Evolutionary conservation across 176 grass and related monocot species (phyloP).

Genomic region (Otatea glauca): DNA sequence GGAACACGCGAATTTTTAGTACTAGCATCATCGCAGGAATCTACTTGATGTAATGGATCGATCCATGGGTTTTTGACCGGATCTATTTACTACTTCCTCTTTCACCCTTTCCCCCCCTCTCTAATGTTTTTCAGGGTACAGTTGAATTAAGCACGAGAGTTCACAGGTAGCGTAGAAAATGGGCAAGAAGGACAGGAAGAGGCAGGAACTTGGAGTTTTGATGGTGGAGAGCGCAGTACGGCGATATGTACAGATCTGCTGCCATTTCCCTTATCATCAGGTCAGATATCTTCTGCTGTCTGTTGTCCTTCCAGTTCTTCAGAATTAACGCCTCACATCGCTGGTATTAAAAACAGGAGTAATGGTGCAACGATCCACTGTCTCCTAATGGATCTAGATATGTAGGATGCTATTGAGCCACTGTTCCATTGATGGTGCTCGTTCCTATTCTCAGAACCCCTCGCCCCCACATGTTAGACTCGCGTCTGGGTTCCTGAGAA

Average conservation of each 20-base stretch:
- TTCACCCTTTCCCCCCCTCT: background rate
- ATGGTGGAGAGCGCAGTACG: background rate
- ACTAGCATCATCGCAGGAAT: constrained; percentile 24
- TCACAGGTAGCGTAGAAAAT: background rate
- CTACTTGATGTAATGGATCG: constrained; percentile 8
- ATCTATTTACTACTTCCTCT: constrained; percentile 15
- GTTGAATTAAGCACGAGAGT: background rate
- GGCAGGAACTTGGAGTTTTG: constrained; percentile 11
- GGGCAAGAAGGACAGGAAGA: background rate
- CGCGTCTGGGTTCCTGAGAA: background rate
- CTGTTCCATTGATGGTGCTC: constrained; percentile 33
- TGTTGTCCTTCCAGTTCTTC: constrained; percentile 33
- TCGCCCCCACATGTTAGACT: constrained; percentile 37
- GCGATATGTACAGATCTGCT: constrained; percentile 50
- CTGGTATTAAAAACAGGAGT: constrained; percentile 39
- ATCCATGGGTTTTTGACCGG: constrained; percentile 24
- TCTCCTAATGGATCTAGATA: constrained; percentile 40
- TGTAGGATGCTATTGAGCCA: constrained; percentile 44
- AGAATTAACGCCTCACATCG: constrained; percentile 37
- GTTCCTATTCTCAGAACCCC: background rate
- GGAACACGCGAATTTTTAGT: background rate
- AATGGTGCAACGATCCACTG: constrained; percentile 41
- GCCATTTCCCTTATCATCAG: constrained; percentile 10
- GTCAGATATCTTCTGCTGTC: constrained; percentile 45
- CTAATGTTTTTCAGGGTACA: constrained; percentile 32